Conservation (phyloP, 345 rosid genomes). For the Punica granatum region DNA sequence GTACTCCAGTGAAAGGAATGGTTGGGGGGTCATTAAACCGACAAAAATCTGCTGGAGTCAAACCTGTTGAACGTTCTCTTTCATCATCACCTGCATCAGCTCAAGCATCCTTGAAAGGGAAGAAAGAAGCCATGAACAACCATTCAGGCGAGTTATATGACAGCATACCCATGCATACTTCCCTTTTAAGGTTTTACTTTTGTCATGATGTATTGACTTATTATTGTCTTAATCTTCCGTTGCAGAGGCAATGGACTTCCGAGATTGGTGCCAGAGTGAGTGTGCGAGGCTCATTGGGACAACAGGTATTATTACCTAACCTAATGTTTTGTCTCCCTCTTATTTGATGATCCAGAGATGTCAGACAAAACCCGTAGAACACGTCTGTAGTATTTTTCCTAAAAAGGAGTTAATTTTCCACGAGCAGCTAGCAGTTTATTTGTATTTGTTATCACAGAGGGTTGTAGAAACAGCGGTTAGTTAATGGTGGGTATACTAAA, state of each 20-base stretch:
- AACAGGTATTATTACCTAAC: conserved; percentile 41
- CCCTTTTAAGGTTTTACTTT: background rate
- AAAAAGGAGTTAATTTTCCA: background rate
- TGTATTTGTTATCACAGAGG: background rate
- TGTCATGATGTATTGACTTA: background rate
- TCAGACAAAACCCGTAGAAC: background rate
- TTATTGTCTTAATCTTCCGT: conserved; percentile 11
- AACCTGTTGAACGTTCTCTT: conserved; percentile 34
- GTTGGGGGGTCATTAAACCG: conserved; percentile 44
- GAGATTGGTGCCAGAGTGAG: conserved; percentile 90
- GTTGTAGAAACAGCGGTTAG: background rate
- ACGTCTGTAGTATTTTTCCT: background rate
- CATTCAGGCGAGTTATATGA: conserved; percentile 47
- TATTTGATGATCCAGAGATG: conserved; percentile 1
- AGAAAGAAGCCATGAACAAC: conserved; percentile 42
- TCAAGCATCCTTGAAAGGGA: conserved; percentile 51
- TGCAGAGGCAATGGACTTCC: conserved; percentile 92
- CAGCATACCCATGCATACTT: background rate
- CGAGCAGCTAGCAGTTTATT: background rate
- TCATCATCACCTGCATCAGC: conserved; percentile 46
- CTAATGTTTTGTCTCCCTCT: background rate
- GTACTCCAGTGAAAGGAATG: conserved; percentile 43
- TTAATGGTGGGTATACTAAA: background rate
- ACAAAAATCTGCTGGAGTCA: conserved; percentile 56
- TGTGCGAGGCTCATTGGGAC: conserved; percentile 81